Conservation (phyloP, 2,329 filamentous ascomycete genomes). For the Fusarium marasasianum region DNA sequence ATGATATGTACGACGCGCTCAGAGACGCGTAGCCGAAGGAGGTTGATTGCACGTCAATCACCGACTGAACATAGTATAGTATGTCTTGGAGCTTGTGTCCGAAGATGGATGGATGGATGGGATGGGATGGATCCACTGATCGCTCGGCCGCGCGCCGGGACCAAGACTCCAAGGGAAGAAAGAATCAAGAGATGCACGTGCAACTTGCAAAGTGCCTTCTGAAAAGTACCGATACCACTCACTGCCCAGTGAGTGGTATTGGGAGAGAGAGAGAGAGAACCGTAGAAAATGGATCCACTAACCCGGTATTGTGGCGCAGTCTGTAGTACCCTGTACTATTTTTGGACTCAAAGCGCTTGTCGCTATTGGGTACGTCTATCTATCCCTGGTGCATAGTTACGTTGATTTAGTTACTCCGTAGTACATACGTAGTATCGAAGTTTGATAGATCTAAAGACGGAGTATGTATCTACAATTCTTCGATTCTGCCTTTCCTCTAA, state of each 20-base stretch:
- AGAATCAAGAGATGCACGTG: constrained; percentile 33
- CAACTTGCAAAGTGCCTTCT: constrained; percentile 4
- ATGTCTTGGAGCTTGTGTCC: not conserved
- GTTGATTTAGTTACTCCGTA: not conserved
- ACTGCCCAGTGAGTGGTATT: constrained; percentile 26
- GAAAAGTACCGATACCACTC: constrained; percentile 37
- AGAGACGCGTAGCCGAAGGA: constrained; percentile 21
- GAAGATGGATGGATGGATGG: constrained; percentile 7
- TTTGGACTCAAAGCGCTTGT: constrained; percentile 34
- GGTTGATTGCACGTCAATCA: constrained; percentile 22
- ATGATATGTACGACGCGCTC: constrained; percentile 20
- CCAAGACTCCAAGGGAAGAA: constrained; percentile 10
- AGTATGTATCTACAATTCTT: constrained; percentile 2
- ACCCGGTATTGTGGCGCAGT: constrained; percentile 31
- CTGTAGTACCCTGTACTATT: constrained; percentile 31
- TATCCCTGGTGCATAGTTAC: not conserved
- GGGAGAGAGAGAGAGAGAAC: constrained; percentile 4
- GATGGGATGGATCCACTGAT: constrained; percentile 32
- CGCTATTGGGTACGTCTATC: not conserved
- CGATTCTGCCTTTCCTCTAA: constrained; percentile 29
- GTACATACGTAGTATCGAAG: not conserved
- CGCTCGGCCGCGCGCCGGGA: constrained; percentile 28
- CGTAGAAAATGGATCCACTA: constrained; percentile 5
- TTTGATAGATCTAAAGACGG: constrained; percentile 9
- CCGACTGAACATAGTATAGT: not conserved